These are phyloP conservation scores for Lactarius evosmus DNA, from an alignment of 768 basidiomycete genomes.

Conservation along the genomic window DNA sequence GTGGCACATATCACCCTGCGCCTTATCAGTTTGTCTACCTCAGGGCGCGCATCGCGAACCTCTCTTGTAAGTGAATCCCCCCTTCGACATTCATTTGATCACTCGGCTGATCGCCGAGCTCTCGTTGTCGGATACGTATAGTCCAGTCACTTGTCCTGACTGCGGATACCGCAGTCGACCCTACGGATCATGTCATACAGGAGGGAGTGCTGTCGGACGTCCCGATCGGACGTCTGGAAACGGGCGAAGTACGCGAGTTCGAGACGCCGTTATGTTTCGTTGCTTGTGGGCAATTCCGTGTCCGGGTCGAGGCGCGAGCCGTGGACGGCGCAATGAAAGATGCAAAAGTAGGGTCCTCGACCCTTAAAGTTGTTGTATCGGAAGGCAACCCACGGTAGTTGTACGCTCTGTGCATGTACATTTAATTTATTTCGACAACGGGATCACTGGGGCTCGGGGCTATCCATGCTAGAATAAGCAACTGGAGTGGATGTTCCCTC, in stretches of 20 bases:
- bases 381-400: constrained; percentile 24
- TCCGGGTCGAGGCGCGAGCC: constrained; percentile 39
- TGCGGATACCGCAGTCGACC: constrained; percentile 53
- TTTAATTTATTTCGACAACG: neutral
- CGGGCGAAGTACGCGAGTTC: constrained; percentile 49
- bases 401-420: constrained; percentile 3
- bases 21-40: constrained; percentile 66
- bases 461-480: neutral
- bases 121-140: constrained; percentile 32
- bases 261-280: constrained; percentile 70
- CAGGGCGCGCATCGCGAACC: constrained; percentile 54
- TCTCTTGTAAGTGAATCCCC: constrained; percentile 53
- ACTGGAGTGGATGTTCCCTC: neutral
- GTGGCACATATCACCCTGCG: constrained; percentile 48
- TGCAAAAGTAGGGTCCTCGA: constrained; percentile 37
- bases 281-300: constrained; percentile 59
- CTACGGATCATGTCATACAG: constrained; percentile 61
- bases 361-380: constrained; percentile 40
- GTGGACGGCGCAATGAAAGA: constrained; percentile 25
- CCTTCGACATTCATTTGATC: neutral
- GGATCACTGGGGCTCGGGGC: neutral
- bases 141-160: constrained; percentile 52
- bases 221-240: constrained; percentile 58
- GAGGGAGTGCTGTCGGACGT: constrained; percentile 66
- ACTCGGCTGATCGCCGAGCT: constrained; percentile 6